Evolutionary conservation across 2,329 filamentous ascomycete species (phyloP).

Genomic region (Paramyrothecium sp.): DNA sequence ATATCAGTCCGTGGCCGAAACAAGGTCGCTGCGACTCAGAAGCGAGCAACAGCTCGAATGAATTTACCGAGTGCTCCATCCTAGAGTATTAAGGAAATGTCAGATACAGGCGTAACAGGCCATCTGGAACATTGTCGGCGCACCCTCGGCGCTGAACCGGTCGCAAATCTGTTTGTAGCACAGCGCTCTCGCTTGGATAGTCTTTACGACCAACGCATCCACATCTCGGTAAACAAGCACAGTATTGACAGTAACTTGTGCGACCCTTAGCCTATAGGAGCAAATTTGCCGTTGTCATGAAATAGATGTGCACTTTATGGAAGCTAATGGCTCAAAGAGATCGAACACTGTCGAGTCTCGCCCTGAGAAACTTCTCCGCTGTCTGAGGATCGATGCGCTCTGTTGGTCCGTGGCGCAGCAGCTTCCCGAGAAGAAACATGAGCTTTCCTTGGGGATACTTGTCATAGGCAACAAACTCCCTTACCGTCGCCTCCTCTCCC

Average conservation of each 20-base stretch:
- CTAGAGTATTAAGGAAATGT: no score
- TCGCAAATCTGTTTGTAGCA: background rate
- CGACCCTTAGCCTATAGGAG: background rate
- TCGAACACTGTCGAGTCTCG: constrained; percentile 21
- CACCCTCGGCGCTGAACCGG: no score
- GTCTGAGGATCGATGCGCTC: constrained; percentile 53
- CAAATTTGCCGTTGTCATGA: no score
- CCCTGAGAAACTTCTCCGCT: constrained; percentile 46
- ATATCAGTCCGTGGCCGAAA: no score
- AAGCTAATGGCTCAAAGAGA: background rate
- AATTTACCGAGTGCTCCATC: no score
- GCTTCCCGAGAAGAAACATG: constrained; percentile 59
- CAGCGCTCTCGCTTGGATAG: background rate
- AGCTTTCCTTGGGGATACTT: constrained; percentile 56
- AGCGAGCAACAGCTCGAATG: no score
- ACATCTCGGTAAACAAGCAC: no score
- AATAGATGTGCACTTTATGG: no score
- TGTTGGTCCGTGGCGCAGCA: constrained; percentile 53
- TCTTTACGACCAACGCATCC: background rate
- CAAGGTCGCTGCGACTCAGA: no score
- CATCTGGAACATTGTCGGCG: no score
- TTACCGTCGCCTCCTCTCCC: constrained; percentile 45
- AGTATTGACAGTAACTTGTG: background rate
- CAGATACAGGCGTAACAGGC: no score
- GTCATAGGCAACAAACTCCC: constrained; percentile 41